A percentile compares a stretch with the other conserved stretches of the same genome.
Conservation (phyloP, 192 early-diverging fungal genomes). For the Coemansia umbellata region DNA sequence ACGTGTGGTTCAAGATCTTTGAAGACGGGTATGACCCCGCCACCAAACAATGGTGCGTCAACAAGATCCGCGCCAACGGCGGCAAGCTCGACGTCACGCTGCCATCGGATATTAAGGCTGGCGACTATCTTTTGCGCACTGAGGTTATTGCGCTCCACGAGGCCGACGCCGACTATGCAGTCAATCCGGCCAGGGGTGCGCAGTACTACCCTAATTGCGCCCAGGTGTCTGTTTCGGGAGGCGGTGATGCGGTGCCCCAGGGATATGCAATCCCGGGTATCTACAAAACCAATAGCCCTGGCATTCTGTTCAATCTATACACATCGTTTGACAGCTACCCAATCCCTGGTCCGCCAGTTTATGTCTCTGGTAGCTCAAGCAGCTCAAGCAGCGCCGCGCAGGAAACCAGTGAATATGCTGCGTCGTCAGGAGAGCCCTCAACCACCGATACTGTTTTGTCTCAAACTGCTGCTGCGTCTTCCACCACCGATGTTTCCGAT, state of each 20-base stretch:
- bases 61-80: conserved; percentile 17
- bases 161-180: conserved; percentile 6
- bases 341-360: conserved; percentile 26
- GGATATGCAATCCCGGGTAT: conserved; percentile 15
- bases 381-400: neutral
- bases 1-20: conserved; percentile 34
- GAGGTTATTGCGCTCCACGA: conserved; percentile 30
- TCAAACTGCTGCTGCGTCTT: too few relatives aligned
- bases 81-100: conserved; percentile 24
- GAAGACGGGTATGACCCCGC: conserved; percentile 25
- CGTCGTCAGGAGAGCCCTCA: neutral
- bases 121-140: conserved; percentile 37
- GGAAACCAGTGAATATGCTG: neutral
- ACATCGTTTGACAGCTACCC: conserved; percentile 8
- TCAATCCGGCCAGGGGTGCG: conserved; percentile 4
- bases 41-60: conserved; percentile 17
- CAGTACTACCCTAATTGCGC: conserved; percentile 37
- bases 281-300: conserved; percentile 20
- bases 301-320: conserved; percentile 20
- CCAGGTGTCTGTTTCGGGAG: conserved; percentile 16
- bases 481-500: too few relatives aligned
- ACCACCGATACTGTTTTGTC: too few relatives aligned
- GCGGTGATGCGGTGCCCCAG: conserved; percentile 9
- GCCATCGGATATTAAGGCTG: conserved; percentile 20
- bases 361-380: conserved; percentile 5